A percentile compares a stretch with the other conserved stretches of the same genome.
Conservation (phyloP, 2,329 filamentous ascomycete species). For the Verticillium isaacii region DNA sequence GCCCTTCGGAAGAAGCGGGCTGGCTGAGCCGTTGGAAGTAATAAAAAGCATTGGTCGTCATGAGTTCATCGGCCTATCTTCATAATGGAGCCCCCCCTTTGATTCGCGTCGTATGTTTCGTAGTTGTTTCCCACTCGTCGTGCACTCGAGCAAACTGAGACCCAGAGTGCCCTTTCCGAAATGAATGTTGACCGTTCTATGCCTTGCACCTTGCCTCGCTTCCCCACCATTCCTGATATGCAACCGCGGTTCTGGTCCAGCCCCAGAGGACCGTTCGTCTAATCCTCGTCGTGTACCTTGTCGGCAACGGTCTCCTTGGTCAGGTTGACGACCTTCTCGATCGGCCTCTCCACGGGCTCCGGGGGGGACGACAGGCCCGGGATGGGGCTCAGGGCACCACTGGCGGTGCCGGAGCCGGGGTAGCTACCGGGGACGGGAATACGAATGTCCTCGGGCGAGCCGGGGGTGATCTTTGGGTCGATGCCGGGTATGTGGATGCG, state of each 20-base stretch:
- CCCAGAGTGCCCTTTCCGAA: no score
- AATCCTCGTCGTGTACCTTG: slow-evolving; percentile 49
- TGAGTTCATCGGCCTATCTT: neutral
- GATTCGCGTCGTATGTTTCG: neutral
- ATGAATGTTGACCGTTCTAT: neutral
- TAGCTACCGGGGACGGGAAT: slow-evolving; percentile 59
- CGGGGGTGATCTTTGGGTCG: slow-evolving; percentile 64
- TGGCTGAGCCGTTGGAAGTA: neutral
- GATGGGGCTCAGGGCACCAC: slow-evolving; percentile 37
- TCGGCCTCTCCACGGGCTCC: slow-evolving; percentile 36
- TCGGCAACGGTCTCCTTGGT: slow-evolving; percentile 46
- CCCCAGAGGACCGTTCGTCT: slow-evolving; percentile 4
- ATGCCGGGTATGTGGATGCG: slow-evolving; percentile 77
- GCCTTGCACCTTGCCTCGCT: neutral
- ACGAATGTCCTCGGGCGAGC: slow-evolving; percentile 74
- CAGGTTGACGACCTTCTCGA: slow-evolving; percentile 45
- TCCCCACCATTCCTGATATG: neutral
- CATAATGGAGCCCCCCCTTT: neutral
- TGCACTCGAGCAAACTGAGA: neutral
- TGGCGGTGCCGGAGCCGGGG: slow-evolving; percentile 28
- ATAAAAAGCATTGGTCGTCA: neutral
- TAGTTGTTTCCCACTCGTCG: neutral
- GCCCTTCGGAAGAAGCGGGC: neutral
- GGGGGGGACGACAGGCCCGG: slow-evolving; percentile 41
- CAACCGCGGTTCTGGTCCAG: neutral